These are phyloP conservation scores for Candida awuae DNA, from an alignment of 805 yeast genomes.

Conservation along the genomic window DNA sequence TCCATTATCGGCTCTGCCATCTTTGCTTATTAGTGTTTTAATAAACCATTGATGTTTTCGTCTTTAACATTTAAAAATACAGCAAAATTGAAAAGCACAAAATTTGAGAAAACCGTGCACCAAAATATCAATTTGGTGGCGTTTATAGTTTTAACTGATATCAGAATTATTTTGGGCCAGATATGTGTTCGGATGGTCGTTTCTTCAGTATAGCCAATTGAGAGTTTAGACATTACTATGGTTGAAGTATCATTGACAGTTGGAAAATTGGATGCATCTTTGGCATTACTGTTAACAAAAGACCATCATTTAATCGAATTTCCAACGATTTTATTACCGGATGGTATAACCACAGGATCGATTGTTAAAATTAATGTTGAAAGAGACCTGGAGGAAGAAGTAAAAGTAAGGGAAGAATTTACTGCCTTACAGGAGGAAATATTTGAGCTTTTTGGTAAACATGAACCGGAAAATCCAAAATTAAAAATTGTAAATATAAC, in stretches of 20 bases:
- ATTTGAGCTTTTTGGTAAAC: conserved; percentile 59
- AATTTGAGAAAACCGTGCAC: conserved; percentile 2
- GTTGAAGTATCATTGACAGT: conserved; percentile 91
- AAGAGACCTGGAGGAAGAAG: conserved; percentile 62
- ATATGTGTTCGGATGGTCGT: too few relatives aligned
- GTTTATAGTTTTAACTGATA: not conserved
- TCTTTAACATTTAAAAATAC: not conserved
- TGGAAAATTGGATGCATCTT: conserved; percentile 90
- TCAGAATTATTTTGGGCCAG: too few relatives aligned
- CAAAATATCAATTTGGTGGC: not conserved
- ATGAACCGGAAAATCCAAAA: conserved; percentile 63
- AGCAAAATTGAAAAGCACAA: not conserved
- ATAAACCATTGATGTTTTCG: not conserved
- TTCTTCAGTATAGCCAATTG: not conserved
- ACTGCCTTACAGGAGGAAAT: conserved; percentile 65
- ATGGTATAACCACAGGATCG: conserved; percentile 86
- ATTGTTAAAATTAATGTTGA: conserved; percentile 81
- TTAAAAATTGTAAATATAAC: conserved; percentile 71
- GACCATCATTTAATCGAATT: conserved; percentile 91
- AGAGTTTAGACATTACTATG: conserved; percentile 31
- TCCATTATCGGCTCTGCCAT: not conserved
- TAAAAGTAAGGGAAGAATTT: conserved; percentile 50
- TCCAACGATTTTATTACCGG: conserved; percentile 90
- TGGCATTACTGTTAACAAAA: conserved; percentile 81
- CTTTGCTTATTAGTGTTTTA: too few relatives aligned